Evolutionary conservation across 495 filamentous ascomycete species (phyloP), one percentile per base, ranked within the genome.

Genomic region (Chaetomidium leptoderma): DNA sequence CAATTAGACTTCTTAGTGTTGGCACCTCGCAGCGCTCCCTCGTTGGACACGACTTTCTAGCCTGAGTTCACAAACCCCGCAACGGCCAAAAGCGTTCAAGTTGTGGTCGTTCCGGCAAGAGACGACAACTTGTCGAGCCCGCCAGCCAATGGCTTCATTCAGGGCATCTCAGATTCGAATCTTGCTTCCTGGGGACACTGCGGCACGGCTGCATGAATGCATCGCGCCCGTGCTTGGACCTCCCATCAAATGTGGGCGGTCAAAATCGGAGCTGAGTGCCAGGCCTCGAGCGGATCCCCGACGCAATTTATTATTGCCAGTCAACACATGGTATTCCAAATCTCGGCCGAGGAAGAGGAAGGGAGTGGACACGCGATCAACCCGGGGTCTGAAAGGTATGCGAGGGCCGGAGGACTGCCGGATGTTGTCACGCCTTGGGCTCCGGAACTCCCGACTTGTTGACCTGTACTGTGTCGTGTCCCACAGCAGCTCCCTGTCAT

Each of bases 121-220:
- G 45, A 23, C 40, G 33, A 33, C 33, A 36, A 44, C 30, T 10
- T 11, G 11, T 35, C 19, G 16, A 61, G 23, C 14, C 42, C 23
- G 29, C 37, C 13, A 50, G 46, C 45, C 53, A 60, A 48, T 56
- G 13, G 36, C 26, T 30, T 60, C 27, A 24, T 46, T 27, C 27
- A 36, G 43, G 53, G 27, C 40, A 16, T 36, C 17, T 40, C 53
- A 35, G 53, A 57, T 57, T 50, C 33, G 57, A 51, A 54, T 43
- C 48, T 39, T 37, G 52, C 39, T 52, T 44, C 53, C 46, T 61
- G 53, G 53, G 35, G 36, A 17, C 17, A 2, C 13, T 39, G 54
- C 21, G 33, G 44, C 37, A 21, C n/a, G 39, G 45, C 37, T 61
- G 53, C 59, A 61, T 54, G 53, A 49, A 42, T 48, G 35, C 49